A percentile compares a stretch with the other conserved stretches of the same genome.
phyloP scores from a whole-genome alignment of 306 rosid species.

The Dryas octopetala region DNA sequence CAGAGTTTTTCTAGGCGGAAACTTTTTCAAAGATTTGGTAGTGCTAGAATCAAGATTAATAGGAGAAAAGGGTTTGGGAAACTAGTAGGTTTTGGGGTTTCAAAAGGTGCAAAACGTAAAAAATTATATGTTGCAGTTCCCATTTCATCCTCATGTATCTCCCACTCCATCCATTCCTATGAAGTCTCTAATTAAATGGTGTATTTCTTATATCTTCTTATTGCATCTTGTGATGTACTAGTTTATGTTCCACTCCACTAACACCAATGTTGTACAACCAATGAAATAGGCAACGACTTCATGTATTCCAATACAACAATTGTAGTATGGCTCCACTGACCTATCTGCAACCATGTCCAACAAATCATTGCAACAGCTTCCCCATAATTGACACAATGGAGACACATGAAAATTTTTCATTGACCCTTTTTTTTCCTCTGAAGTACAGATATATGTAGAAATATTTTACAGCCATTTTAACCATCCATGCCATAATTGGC shows the following conservation, averaged over 20 bases:
- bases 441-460: not conserved
- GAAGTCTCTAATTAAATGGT: not conserved
- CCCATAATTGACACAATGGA: not conserved
- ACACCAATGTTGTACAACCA: not conserved
- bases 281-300: not conserved
- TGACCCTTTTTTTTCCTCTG: not conserved
- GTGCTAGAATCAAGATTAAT: not conserved
- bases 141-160: not conserved
- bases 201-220: not conserved
- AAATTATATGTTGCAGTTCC: not conserved
- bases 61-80: not conserved
- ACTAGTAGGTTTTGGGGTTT: not conserved
- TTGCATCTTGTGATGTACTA: not conserved
- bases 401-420: not conserved
- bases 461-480: not conserved
- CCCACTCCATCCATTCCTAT: too few species aligned
- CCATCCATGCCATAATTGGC: not conserved
- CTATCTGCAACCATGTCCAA: not conserved
- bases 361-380: not conserved
- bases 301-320: not conserved
- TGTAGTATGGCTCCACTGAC: not conserved
- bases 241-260: not conserved
- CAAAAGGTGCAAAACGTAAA: not conserved
- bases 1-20: not conserved
- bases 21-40: not conserved